phyloP scores from a whole-genome alignment of 257 asterid genomes.

The Petrea volubilis region DNA sequence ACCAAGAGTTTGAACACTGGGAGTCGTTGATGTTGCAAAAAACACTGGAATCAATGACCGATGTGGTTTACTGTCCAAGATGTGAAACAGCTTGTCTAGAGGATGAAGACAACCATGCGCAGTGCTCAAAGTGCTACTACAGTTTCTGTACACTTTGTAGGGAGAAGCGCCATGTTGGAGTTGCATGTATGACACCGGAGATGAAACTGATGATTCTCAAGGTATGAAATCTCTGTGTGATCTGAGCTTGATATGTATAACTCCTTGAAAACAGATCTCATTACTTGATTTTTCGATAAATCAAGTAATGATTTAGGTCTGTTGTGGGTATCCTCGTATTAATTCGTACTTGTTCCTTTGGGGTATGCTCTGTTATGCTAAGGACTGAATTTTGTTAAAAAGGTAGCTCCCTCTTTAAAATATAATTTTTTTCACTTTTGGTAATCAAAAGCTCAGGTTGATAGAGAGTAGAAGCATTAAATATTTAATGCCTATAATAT shows the following conservation, averaged over 20 bases:
- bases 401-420: too few relatives aligned
- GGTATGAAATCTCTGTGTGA: conserved; percentile 39
- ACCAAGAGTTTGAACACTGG: conserved; percentile 76
- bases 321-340: too few relatives aligned
- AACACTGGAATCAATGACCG: conserved; percentile 83
- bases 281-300: background rate
- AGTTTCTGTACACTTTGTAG: conserved; percentile 87
- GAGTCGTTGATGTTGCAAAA: conserved; percentile 71
- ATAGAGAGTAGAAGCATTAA: too few relatives aligned
- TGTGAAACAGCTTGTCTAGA: conserved; percentile 88
- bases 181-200: conserved; percentile 72
- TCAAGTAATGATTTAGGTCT: too few relatives aligned
- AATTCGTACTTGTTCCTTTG: too few relatives aligned
- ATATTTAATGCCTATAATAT: too few relatives aligned
- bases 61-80: conserved; percentile 90
- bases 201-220: conserved; percentile 65
- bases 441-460: too few relatives aligned
- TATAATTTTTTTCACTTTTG: too few relatives aligned
- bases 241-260: background rate
- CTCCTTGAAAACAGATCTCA: background rate
- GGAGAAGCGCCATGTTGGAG: conserved; percentile 86
- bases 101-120: conserved; percentile 81
- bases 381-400: too few relatives aligned
- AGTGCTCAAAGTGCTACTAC: conserved; percentile 81
- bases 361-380: too few relatives aligned